A percentile compares a stretch with the other conserved stretches of the same genome.
Conservation (phyloP, 768 basidiomycete genomes). For the Agaricus bisporus region DNA sequence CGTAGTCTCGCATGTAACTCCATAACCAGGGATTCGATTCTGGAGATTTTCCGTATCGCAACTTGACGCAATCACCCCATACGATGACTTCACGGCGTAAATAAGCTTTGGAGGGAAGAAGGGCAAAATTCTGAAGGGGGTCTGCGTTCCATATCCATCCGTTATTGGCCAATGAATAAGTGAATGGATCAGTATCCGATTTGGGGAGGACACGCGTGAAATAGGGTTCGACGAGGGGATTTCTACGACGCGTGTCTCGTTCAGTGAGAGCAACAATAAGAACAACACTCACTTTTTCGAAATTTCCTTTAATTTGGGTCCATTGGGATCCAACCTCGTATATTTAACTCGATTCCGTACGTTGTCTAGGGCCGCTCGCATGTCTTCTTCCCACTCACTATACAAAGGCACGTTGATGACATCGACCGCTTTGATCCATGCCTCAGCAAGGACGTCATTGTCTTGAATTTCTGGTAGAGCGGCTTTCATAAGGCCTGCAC, state of each 20-base stretch:
- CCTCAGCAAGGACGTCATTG: conserved; percentile 50
- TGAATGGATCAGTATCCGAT: conserved; percentile 36
- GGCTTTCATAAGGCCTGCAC: conserved; percentile 72
- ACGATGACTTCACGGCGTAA: conserved; percentile 93
- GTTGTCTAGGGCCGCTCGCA: conserved; percentile 62
- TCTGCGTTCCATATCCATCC: conserved; percentile 99
- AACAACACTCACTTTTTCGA: conserved; percentile 48
- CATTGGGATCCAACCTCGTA: conserved; percentile 72
- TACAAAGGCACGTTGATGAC: conserved; percentile 88
- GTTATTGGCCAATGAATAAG: conserved; percentile 90
- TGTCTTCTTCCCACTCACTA: conserved; percentile 80
- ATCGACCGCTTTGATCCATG: conserved; percentile 77
- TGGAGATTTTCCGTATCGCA: conserved; percentile 83
- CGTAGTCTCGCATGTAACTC: conserved; percentile 85
- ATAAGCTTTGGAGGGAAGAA: conserved; percentile 89
- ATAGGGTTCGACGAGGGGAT: conserved; percentile 84
- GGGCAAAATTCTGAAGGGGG: conserved; percentile 91
- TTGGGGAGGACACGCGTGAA: conserved; percentile 73
- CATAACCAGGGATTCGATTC: conserved; percentile 91
- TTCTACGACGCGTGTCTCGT: conserved; percentile 33
- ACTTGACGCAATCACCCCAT: conserved; percentile 98
- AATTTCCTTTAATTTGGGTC: conserved; percentile 81
- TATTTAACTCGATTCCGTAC: conserved; percentile 77
- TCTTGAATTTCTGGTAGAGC: conserved; percentile 49
- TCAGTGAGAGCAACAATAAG: conserved; percentile 1